Conservation (phyloP, 441 rosid genomes). For the Aleurites moluccanus region DNA sequence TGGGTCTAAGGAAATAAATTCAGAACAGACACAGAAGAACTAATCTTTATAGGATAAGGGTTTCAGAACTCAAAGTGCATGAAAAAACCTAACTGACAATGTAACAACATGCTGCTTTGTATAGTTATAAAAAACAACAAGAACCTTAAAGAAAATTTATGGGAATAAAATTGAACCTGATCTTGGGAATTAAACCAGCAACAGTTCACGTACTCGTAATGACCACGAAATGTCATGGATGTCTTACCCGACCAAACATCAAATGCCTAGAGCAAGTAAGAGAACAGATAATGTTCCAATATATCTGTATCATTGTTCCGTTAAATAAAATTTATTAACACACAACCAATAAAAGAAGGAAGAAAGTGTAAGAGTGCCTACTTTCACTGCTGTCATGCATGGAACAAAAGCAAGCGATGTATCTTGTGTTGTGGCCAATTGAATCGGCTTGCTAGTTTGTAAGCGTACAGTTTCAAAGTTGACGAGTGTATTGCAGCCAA, state of each 20-base stretch:
- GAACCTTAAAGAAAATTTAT: neutral
- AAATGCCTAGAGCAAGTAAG: constrained; percentile 53
- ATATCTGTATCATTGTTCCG: neutral
- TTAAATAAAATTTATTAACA: constrained; percentile 1
- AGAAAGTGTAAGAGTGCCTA: constrained; percentile 31
- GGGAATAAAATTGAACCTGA: constrained; percentile 52
- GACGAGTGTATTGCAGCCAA: constrained; percentile 90
- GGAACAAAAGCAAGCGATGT: constrained; percentile 78
- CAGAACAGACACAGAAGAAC: neutral
- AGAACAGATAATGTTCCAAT: constrained; percentile 11
- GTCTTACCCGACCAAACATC: constrained; percentile 82
- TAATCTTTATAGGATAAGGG: neutral
- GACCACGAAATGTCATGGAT: constrained; percentile 58
- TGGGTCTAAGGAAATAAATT: neutral
- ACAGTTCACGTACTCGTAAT: constrained; percentile 71
- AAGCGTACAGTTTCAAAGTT: constrained; percentile 84
- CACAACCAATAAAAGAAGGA: neutral
- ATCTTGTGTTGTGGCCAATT: constrained; percentile 63
- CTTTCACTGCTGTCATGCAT: constrained; percentile 82
- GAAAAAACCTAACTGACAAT: neutral
- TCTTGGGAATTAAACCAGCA: constrained; percentile 80
- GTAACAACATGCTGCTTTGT: neutral
- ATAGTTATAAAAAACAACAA: neutral
- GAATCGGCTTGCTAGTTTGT: constrained; percentile 71
- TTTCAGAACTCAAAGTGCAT: neutral